These are phyloP conservation scores for Huiozyma sinensis DNA, from an alignment of 805 yeast species.

Conservation along the genomic window DNA sequence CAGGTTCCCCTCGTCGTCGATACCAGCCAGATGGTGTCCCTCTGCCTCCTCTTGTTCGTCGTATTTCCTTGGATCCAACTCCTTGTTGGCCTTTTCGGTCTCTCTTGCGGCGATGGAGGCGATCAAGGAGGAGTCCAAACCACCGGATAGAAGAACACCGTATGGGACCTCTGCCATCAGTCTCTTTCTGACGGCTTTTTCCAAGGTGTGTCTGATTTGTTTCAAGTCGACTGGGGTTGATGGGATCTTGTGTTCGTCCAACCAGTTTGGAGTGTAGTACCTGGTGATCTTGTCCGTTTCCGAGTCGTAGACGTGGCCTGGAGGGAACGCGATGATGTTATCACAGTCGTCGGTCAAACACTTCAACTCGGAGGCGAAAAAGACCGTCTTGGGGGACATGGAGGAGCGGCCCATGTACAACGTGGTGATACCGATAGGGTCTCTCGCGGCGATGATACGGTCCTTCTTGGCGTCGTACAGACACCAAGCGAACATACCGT, in stretches of 20 bases:
- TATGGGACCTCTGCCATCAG: slow-evolving; percentile 99
- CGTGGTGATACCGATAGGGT: slow-evolving; percentile 95
- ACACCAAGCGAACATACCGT: slow-evolving; percentile 97
- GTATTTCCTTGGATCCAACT: slow-evolving; percentile 26
- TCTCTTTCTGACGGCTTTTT: slow-evolving; percentile 95
- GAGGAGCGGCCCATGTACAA: slow-evolving; percentile 85
- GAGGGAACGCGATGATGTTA: slow-evolving; percentile 87
- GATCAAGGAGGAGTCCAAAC: slow-evolving; percentile 91
- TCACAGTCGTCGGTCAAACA: slow-evolving; percentile 94
- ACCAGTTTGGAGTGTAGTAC: slow-evolving; percentile 90
- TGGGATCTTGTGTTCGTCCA: slow-evolving; percentile 74
- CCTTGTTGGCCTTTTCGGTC: slow-evolving; percentile 47
- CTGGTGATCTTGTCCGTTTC: slow-evolving; percentile 75
- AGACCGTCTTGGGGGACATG: slow-evolving; percentile 60
- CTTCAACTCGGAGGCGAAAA: slow-evolving; percentile 90
- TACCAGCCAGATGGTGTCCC: slow-evolving; percentile 73
- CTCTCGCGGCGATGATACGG: slow-evolving; percentile 93
- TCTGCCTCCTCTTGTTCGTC: slow-evolving; percentile 37
- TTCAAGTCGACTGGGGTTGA: slow-evolving; percentile 62
- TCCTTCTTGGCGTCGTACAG: slow-evolving; percentile 75
- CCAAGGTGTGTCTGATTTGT: slow-evolving; percentile 68
- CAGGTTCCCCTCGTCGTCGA: slow-evolving; percentile 79
- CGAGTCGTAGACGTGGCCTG: slow-evolving; percentile 95
- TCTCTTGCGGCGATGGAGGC: slow-evolving; percentile 97
- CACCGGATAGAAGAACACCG: slow-evolving; percentile 96